Base-by-base conservation (phyloP, 2,329 filamentous ascomycete species). In the Monosporascus ibericus region DNA sequence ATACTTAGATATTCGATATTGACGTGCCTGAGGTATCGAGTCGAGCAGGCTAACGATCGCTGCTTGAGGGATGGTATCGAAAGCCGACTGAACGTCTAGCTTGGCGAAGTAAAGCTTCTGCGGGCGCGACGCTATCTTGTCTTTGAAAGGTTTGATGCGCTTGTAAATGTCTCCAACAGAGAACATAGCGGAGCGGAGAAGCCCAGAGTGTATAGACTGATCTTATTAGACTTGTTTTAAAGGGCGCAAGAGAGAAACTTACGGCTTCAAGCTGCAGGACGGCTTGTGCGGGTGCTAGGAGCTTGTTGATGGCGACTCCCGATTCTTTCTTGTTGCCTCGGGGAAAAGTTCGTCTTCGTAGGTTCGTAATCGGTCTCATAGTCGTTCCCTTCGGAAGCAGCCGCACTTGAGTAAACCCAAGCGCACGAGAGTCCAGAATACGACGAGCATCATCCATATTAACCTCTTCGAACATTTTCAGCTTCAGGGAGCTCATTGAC, bases 31-130 rank as follows among this genome's bases (percentile, higher is more conserved):
- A 57, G 69, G 81, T 58, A 80, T 82, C 49, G 65, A 84, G 53
- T 58, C 68, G 57, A 95, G 79, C 25, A 97, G 74, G 24, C 75
- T 67, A 36, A 96, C 65, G 18, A 97, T 75, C 1, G 83, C 81
- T 25, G 79, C 71, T 66, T 97, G 94, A 0, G 94, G 94, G 44
- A 99, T 96, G 0, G 88, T 96, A 68, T 99, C 94, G 66, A 96
- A 99, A 61, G 92, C 95, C 2, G 90, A 84, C 65, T 89, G 82
- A 20, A 99, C 92, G 64, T 99, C 94, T 14, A 95, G 76, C 67
- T 99, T 99, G 55, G 86, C 92, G 70, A 97, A 95, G 69, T 88
- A 97, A 1, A 96, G 70, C 5, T 69, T 75, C 8, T 65, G 62
- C 0, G 70, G 61, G 0, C 58, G 56, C 1, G 68, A 53, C 0